Evolutionary conservation across 257 asterid species (phyloP).

Genomic region (Solanum dulcamara): DNA sequence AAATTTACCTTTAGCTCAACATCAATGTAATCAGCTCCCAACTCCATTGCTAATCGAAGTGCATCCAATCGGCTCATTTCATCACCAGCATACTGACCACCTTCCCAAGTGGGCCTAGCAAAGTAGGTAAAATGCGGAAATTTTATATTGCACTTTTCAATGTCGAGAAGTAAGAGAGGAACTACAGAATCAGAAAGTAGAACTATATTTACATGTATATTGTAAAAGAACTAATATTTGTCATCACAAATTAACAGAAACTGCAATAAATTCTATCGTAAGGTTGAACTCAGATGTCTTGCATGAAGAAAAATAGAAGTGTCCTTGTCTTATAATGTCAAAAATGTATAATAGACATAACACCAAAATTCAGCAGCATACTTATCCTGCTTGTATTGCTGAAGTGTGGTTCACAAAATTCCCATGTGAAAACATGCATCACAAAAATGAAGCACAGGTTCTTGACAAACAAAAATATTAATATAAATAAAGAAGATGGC

Average conservation of each 20-base stretch:
- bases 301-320: neutral
- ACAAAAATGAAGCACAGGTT: neutral
- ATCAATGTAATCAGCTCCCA: slow-evolving; percentile 96
- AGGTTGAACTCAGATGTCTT: neutral
- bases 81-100: slow-evolving; percentile 86
- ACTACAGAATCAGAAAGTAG: neutral
- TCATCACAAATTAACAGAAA: neutral
- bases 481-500: neutral
- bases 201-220: neutral
- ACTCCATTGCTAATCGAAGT: slow-evolving; percentile 76
- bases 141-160: neutral
- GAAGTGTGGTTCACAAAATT: neutral
- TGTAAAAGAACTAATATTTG: neutral
- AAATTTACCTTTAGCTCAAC: slow-evolving; percentile 76
- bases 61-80: slow-evolving; percentile 54
- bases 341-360: neutral
- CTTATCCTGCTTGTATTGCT: neutral
- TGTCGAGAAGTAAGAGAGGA: neutral
- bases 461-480: neutral
- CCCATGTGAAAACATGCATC: neutral
- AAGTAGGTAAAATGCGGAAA: slow-evolving; percentile 5
- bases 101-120: slow-evolving; percentile 92
- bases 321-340: neutral
- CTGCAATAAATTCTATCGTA: neutral
- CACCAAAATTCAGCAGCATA: neutral